Percentiles rank a stretch among this genome's conserved stretches.
phyloP scores from a whole-genome alignment of 495 filamentous ascomycete genomes.

The Penicillium dipodomyicola region DNA sequence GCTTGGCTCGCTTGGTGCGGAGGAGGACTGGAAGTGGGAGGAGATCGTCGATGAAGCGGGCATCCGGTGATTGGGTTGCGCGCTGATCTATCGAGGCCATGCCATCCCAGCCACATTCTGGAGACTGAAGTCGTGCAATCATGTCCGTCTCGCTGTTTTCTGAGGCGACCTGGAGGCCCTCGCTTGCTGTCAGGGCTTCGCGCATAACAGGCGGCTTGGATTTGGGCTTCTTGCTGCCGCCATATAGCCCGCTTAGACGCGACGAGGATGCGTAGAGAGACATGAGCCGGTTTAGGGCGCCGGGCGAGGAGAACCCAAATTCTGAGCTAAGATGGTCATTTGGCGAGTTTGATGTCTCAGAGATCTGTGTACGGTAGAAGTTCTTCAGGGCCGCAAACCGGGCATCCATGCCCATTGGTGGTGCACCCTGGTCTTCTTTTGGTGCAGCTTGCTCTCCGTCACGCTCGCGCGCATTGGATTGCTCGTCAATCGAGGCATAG shows the following conservation, averaged over 20 bases:
- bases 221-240: conserved; percentile 63
- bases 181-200: conserved; percentile 64
- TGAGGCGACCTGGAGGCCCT: conserved; percentile 62
- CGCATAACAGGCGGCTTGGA: conserved; percentile 68
- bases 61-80: conserved; percentile 44
- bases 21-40: conserved; percentile 77
- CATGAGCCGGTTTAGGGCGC: conserved; percentile 83
- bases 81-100: conserved; percentile 55
- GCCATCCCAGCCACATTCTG: conserved; percentile 52
- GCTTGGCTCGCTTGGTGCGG: conserved; percentile 88
- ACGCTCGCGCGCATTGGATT: conserved; percentile 17
- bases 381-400: conserved; percentile 56
- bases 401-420: conserved; percentile 37
- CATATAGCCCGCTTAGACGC: conserved; percentile 42
- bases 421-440: conserved; percentile 19
- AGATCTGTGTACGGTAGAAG: conserved; percentile 72
- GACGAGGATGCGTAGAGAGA: conserved; percentile 72
- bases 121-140: conserved; percentile 45
- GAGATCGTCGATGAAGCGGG: conserved; percentile 62
- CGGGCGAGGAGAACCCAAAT: conserved; percentile 73
- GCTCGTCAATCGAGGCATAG: conserved; percentile 38
- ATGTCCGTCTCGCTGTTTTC: conserved; percentile 48
- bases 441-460: conserved; percentile 14
- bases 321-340: conserved; percentile 47
- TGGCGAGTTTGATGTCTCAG: conserved; percentile 52